These are phyloP conservation scores for Wallacemonas sp. DNA, from an alignment of 208 protist species.

Conservation along the genomic window DNA sequence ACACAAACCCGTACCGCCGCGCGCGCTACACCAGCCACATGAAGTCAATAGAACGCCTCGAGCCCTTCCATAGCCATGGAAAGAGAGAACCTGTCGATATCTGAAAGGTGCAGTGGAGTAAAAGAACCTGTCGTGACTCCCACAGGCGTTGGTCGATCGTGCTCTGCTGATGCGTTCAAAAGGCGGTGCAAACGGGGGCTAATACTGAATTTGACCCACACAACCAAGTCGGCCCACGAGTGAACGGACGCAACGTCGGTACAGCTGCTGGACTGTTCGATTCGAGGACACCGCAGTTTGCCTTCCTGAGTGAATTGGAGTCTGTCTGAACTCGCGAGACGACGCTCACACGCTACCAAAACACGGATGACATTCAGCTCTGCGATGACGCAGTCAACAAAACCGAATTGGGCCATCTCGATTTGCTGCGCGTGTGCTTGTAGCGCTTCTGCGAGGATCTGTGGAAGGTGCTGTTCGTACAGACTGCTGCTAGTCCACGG, in stretches of 20 bases:
- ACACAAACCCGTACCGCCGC: too few relatives aligned
- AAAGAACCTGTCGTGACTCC: background rate
- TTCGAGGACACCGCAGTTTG: background rate
- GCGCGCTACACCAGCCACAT: too few relatives aligned
- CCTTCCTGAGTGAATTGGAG: background rate
- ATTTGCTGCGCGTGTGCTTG: constrained; percentile 41
- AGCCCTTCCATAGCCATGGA: constrained; percentile 32
- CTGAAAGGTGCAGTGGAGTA: background rate
- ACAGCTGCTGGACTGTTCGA: too few relatives aligned
- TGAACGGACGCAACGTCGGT: background rate
- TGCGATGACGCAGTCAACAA: constrained; percentile 75
- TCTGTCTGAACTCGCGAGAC: background rate
- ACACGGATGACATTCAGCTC: constrained; percentile 65
- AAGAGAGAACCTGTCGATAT: constrained; percentile 39
- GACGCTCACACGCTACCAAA: constrained; percentile 15
- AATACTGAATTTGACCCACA: background rate
- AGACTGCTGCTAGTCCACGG: background rate
- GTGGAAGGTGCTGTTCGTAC: constrained; percentile 32
- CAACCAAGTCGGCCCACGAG: background rate
- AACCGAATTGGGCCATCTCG: constrained; percentile 32
- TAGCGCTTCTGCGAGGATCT: constrained; percentile 30
- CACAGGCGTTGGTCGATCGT: background rate
- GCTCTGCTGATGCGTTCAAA: background rate
- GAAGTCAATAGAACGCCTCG: constrained; percentile 13
- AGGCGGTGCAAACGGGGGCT: background rate